Evolutionary conservation across 192 early-diverging fungal species (phyloP).

Genomic region (Backusella liffmaniae): DNA sequence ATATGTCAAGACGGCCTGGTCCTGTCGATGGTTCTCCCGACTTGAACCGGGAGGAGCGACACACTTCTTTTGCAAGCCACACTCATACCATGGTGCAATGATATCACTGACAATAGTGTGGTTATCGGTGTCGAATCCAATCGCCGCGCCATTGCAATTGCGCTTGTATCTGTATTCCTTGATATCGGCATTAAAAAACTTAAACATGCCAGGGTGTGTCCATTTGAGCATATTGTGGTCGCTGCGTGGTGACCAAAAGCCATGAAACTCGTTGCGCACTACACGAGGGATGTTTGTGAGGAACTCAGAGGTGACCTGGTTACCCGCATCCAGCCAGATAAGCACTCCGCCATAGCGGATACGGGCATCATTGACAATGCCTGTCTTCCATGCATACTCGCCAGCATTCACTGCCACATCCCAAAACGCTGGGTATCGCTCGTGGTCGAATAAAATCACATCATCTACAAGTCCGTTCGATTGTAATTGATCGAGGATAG

Average conservation of each 20-base stretch:
- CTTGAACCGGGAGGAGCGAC: constrained; percentile 53
- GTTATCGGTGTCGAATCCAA: constrained; percentile 47
- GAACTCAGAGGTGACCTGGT: constrained; percentile 44
- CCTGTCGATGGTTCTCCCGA: constrained; percentile 53
- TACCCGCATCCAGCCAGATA: constrained; percentile 54
- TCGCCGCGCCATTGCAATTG: constrained; percentile 53
- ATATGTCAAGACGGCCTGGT: constrained; percentile 53
- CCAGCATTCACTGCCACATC: constrained; percentile 41
- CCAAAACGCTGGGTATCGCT: constrained; percentile 49
- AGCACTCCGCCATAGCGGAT: constrained; percentile 41
- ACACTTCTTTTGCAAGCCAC: constrained; percentile 42
- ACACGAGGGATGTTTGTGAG: constrained; percentile 9
- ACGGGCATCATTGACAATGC: constrained; percentile 49
- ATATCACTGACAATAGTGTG: constrained; percentile 37
- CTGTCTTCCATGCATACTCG: constrained; percentile 58
- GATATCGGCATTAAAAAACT: constrained; percentile 38
- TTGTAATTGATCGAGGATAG: constrained; percentile 36
- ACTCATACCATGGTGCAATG: constrained; percentile 45
- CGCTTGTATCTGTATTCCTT: constrained; percentile 35
- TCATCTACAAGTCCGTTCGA: constrained; percentile 43
- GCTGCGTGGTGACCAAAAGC: constrained; percentile 52
- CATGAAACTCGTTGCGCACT: constrained; percentile 30
- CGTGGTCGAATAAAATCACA: constrained; percentile 42
- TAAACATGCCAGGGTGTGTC: constrained; percentile 48
- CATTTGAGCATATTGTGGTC: constrained; percentile 41